Base-by-base conservation (phyloP, 176 grass and related monocot genomes). In the Triticum timopheevii region DNA sequence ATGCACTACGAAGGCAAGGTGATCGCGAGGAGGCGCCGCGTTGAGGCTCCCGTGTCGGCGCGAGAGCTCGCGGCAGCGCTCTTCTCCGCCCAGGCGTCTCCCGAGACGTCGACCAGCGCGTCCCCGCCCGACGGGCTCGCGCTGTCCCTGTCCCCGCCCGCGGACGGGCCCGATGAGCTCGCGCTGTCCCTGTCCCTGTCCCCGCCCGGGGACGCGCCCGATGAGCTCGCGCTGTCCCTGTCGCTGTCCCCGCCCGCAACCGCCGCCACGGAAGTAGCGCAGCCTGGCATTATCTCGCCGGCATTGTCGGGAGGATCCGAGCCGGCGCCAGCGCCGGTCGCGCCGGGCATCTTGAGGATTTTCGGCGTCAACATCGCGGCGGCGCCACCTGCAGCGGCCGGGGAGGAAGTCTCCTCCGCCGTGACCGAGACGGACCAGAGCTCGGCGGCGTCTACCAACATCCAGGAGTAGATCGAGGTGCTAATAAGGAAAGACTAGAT, bases 301-400 rank as follows among this genome's bases (percentile, higher is more conserved):
- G 50, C 77, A 1, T 17, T 40, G 15, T 12, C 22, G 27, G 83
- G 77, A 16, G 13, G 10, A 16, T 16, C n/a, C 12, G 38, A 73
- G 23, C 38, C 39, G 11, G 22, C 38, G 11, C 30, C 30, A 36
- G 20, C 69, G 36, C 20, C 6, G 22, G 69, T 73, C 20, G 0
- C 5, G 16, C 7, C 13, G 1, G 10, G 47, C 15, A 16, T 16
- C 8, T 1, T 90, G 45, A 81, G 74, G 31, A 86, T 90, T 24
- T 91, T 91, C 4, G 89, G 89, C 28, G 8, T 84, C 13, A 63
- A 84, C 68, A 65, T 91, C 24, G 45, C 5, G 56, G 42, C 30
- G 17, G 24, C 56, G 13, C 2, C 73, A 10, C 72, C 42, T 15
- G 23, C 71, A 6, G 15, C n/a, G 0, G 25, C 35, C 38, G 77